Evolutionary conservation across 2,329 filamentous ascomycete species (phyloP).

Genomic region (Cryphonectria radicalis): DNA sequence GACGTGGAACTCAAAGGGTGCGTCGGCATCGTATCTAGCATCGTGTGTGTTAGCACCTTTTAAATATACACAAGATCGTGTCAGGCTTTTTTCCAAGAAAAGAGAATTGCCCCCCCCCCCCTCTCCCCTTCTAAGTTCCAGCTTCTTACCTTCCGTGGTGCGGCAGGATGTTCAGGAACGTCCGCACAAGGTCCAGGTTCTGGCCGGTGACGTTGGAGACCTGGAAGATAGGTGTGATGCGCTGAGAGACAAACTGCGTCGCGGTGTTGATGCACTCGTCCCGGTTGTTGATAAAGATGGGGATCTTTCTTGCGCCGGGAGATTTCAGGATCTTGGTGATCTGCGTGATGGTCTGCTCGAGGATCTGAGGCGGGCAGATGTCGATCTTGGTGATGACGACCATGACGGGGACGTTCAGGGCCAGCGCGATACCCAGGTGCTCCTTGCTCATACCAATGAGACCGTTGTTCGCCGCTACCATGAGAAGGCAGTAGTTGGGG

Average conservation of each 20-base stretch:
- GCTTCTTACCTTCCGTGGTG: constrained; percentile 69
- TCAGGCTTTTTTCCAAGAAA: background rate
- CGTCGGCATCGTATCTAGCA: constrained; percentile 76
- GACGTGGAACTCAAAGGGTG: constrained; percentile 90
- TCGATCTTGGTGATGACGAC: constrained; percentile 98
- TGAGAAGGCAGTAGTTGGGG: constrained; percentile 95
- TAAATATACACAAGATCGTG: too few species aligned
- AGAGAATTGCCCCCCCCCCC: background rate
- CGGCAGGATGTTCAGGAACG: constrained; percentile 92
- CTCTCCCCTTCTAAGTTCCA: too few species aligned
- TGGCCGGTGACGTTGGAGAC: constrained; percentile 97
- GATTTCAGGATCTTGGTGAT: constrained; percentile 92
- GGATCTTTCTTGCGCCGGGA: constrained; percentile 91
- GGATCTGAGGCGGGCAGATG: constrained; percentile 93
- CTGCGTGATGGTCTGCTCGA: constrained; percentile 90
- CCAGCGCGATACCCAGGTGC: constrained; percentile 91
- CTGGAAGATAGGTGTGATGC: constrained; percentile 96
- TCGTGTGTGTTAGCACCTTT: background rate
- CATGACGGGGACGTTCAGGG: constrained; percentile 96
- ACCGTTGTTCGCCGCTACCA: constrained; percentile 98
- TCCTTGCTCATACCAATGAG: constrained; percentile 98
- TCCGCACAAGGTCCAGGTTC: constrained; percentile 85
- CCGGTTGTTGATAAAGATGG: constrained; percentile 89
- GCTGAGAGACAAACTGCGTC: constrained; percentile 90
- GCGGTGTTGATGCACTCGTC: constrained; percentile 95